Evolutionary conservation across 257 asterid species (phyloP).

Genomic region (Apocynum venetum): DNA sequence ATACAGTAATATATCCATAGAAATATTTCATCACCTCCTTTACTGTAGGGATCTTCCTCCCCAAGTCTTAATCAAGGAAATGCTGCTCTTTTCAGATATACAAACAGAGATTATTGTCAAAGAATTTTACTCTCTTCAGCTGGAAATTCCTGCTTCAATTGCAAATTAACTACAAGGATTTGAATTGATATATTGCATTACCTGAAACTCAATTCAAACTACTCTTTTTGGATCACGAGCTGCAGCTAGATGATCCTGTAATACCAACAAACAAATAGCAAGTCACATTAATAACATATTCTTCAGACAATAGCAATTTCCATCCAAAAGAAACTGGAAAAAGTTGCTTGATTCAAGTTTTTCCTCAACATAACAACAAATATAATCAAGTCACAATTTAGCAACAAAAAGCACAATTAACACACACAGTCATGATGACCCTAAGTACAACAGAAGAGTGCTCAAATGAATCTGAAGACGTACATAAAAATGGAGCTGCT

Average conservation of each 20-base stretch:
- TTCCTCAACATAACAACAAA: not conserved
- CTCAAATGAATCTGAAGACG: not conserved
- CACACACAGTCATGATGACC: too few species aligned
- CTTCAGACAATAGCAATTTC: not conserved
- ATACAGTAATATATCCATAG: constrained; percentile 11
- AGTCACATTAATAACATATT: not conserved
- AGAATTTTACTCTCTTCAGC: constrained; percentile 7
- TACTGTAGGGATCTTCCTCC: not conserved
- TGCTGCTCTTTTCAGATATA: not conserved
- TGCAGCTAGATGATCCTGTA: constrained; percentile 92
- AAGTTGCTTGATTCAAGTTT: not conserved
- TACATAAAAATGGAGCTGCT: not conserved
- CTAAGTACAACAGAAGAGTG: not conserved
- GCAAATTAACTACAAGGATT: not conserved
- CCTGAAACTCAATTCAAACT: constrained; percentile 28
- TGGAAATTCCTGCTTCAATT: constrained; percentile 14
- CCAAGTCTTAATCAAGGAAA: not conserved
- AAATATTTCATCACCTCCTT: not conserved
- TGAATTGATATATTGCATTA: not conserved
- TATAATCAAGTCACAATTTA: too few species aligned
- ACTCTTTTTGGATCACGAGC: constrained; percentile 81
- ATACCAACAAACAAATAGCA: constrained; percentile 14
- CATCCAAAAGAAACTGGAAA: not conserved
- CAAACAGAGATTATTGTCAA: constrained; percentile 2
- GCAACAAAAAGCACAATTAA: not conserved